Conservation (phyloP, 345 rosid genomes). For the Boechera retrofracta region DNA sequence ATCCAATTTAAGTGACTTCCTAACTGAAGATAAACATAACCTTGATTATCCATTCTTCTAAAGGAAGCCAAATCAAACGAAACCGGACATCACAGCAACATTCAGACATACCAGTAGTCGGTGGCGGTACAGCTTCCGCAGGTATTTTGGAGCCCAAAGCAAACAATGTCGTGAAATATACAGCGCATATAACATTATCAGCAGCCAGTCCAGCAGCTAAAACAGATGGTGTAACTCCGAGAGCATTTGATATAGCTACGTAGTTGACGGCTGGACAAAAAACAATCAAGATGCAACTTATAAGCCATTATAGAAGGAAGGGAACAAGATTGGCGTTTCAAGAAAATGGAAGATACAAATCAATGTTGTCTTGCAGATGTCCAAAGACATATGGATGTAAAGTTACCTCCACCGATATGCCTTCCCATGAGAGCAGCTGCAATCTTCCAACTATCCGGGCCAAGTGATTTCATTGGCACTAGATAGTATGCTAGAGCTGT, state of each 20-base stretch:
- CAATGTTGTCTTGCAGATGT: neutral
- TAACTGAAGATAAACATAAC: neutral
- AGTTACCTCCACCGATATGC: constrained; percentile 80
- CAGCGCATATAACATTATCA: constrained; percentile 88
- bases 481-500: constrained; percentile 69
- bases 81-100: constrained; percentile 10
- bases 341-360: neutral
- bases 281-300: constrained; percentile 21
- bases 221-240: constrained; percentile 69
- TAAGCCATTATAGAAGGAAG: constrained; percentile 14
- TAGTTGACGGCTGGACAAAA: constrained; percentile 71
- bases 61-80: constrained; percentile 5
- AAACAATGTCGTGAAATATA: constrained; percentile 77
- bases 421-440: constrained; percentile 97
- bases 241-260: constrained; percentile 81
- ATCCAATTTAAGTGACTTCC: neutral
- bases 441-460: constrained; percentile 87
- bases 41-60: neutral
- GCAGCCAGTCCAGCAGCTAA: constrained; percentile 88
- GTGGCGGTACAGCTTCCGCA: constrained; percentile 55
- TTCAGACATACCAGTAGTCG: constrained; percentile 50
- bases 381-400: constrained; percentile 24
- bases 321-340: neutral
- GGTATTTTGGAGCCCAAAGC: constrained; percentile 82
- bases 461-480: constrained; percentile 90